Evolutionary conservation across 2,329 filamentous ascomycete genomes (phyloP).

Genomic region (Lizonia empirigonia): DNA sequence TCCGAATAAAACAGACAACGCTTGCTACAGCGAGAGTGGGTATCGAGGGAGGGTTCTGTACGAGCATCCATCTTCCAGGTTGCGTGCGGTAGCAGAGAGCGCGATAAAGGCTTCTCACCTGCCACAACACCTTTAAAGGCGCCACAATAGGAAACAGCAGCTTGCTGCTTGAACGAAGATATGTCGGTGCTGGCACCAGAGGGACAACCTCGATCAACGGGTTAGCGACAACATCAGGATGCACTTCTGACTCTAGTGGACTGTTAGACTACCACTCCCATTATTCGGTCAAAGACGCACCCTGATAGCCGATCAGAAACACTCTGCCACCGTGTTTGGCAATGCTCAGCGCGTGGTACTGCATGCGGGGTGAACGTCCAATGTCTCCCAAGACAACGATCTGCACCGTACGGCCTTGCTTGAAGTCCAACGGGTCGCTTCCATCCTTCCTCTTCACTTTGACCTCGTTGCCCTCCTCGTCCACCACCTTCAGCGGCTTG

Average conservation of each 20-base stretch:
- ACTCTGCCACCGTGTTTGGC: slow-evolving; percentile 80
- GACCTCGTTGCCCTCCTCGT: slow-evolving; percentile 32
- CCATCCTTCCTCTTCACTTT: slow-evolving; percentile 29
- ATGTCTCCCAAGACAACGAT: slow-evolving; percentile 94
- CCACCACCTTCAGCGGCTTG: slow-evolving; percentile 28
- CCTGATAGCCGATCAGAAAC: slow-evolving; percentile 85
- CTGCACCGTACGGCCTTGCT: slow-evolving; percentile 65
- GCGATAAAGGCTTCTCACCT: slow-evolving; percentile 72
- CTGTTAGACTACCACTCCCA: neutral
- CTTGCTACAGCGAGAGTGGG: slow-evolving; percentile 82
- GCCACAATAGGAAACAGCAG: slow-evolving; percentile 78
- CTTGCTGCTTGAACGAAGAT: slow-evolving; percentile 69
- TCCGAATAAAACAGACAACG: slow-evolving; percentile 74
- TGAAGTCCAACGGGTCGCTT: slow-evolving; percentile 28
- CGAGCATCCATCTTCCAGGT: slow-evolving; percentile 83
- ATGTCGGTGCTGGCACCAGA: slow-evolving; percentile 69
- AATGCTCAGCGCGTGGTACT: slow-evolving; percentile 94
- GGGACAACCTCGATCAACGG: slow-evolving; percentile 73
- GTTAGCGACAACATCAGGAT: slow-evolving; percentile 75
- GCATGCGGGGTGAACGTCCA: slow-evolving; percentile 95
- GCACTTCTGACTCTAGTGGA: slow-evolving; percentile 73
- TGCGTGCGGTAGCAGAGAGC: slow-evolving; percentile 75
- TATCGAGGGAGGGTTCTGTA: slow-evolving; percentile 94
- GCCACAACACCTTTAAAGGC: slow-evolving; percentile 85
- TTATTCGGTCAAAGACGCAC: slow-evolving; percentile 50